phyloP scores from a whole-genome alignment of 495 filamentous ascomycete species.

The Pyrenula massariospora region DNA sequence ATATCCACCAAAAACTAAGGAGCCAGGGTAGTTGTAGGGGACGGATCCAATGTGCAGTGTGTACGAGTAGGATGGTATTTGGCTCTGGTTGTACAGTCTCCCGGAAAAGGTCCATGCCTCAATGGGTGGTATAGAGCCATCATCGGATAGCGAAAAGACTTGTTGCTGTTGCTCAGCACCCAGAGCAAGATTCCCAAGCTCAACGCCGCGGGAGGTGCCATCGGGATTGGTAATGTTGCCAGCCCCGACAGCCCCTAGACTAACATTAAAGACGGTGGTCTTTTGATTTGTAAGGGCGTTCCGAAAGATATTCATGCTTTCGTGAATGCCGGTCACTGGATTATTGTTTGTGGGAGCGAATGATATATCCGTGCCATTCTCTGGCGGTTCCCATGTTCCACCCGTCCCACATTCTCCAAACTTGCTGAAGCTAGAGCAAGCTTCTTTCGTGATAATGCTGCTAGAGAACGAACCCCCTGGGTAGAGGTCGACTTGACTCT shows the following conservation, averaged over 20 bases:
- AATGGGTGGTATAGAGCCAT: not conserved
- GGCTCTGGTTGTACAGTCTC: not conserved
- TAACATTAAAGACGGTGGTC: not conserved
- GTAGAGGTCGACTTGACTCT: conserved; percentile 2
- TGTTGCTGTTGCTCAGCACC: not conserved
- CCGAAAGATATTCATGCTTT: not conserved
- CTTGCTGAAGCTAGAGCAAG: not conserved
- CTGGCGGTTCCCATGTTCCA: not conserved
- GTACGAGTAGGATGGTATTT: conserved; percentile 35
- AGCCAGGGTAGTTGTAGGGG: conserved; percentile 22
- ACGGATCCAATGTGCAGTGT: conserved; percentile 43
- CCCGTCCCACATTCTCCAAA: not conserved
- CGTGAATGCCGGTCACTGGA: not conserved
- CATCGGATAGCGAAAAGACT: not conserved
- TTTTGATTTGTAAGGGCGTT: not conserved
- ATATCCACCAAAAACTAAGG: conserved; percentile 38
- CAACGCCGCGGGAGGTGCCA: not conserved
- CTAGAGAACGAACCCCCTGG: conserved; percentile 1
- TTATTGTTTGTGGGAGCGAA: not conserved
- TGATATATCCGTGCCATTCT: not conserved
- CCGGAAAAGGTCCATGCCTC: not conserved
- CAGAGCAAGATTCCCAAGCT: not conserved
- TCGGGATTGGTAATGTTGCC: not conserved
- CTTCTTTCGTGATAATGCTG: conserved; percentile 1
- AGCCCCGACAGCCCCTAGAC: not conserved